phyloP scores from a whole-genome alignment of 2,329 filamentous ascomycete species.

The Aspergillus phoenicis region DNA sequence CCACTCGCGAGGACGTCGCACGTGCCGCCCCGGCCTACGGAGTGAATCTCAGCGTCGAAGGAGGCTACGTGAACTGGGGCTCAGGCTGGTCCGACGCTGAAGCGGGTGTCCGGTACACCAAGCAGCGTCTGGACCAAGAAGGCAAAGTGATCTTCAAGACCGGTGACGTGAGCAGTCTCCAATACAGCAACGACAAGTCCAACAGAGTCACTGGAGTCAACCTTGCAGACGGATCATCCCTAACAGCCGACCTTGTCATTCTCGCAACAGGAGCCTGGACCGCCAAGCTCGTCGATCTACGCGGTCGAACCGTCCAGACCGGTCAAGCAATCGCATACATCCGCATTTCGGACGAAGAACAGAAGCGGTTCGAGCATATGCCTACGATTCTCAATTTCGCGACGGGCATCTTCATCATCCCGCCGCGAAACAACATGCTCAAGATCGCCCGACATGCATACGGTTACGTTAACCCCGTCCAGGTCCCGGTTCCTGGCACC shows the following conservation, averaged over 20 bases:
- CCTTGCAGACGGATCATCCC: constrained; percentile 51
- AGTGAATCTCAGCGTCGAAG: constrained; percentile 36
- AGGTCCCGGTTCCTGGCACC: constrained; percentile 30
- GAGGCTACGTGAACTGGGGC: constrained; percentile 51
- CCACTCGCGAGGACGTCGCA: constrained; percentile 37
- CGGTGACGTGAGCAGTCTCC: constrained; percentile 40
- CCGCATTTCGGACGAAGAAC: constrained; percentile 70
- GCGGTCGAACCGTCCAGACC: constrained; percentile 75
- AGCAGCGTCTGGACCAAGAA: constrained; percentile 39
- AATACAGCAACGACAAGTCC: constrained; percentile 1
- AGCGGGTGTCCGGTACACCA: constrained; percentile 43
- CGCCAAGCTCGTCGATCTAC: constrained; percentile 72
- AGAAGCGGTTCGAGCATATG: constrained; percentile 63
- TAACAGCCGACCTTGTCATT: constrained; percentile 72
- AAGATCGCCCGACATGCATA: constrained; percentile 72
- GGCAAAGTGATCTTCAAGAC: constrained; percentile 39
- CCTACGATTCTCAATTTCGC: constrained; percentile 62
- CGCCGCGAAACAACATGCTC: constrained; percentile 58
- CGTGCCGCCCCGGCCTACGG: constrained; percentile 40
- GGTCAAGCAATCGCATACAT: constrained; percentile 82
- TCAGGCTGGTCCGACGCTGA: constrained; percentile 52
- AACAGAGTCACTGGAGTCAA: constrained; percentile 50
- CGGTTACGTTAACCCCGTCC: constrained; percentile 60
- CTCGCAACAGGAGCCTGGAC: constrained; percentile 90
- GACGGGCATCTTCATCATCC: constrained; percentile 58